These are phyloP conservation scores for Claviceps arundinis DNA, from an alignment of 2,329 filamentous ascomycete genomes.

Conservation along the genomic window DNA sequence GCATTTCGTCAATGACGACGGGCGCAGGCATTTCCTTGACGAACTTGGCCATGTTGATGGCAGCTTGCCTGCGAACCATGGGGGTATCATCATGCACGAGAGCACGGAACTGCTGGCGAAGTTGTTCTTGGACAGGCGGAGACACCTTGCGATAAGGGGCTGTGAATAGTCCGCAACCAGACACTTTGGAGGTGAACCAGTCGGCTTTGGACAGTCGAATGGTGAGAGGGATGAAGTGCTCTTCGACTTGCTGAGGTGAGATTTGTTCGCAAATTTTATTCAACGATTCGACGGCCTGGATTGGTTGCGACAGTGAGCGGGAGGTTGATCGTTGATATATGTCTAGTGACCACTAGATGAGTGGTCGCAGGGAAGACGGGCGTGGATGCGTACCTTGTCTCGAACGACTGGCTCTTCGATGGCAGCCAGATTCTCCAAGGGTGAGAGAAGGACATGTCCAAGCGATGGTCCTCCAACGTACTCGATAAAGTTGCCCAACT, in stretches of 20 bases:
- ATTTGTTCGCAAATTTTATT: slow-evolving; percentile 98
- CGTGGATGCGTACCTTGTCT: slow-evolving; percentile 63
- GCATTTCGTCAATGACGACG: slow-evolving; percentile 96
- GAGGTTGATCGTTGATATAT: neutral
- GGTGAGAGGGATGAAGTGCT: slow-evolving; percentile 92
- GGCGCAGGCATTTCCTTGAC: slow-evolving; percentile 90
- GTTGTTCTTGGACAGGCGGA: slow-evolving; percentile 73
- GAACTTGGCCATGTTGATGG: slow-evolving; percentile 93
- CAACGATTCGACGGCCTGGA: slow-evolving; percentile 88
- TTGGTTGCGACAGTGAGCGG: slow-evolving; percentile 1
- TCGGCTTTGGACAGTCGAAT: slow-evolving; percentile 96
- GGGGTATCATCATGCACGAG: slow-evolving; percentile 97
- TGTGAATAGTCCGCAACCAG: slow-evolving; percentile 89
- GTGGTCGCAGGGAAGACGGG: neutral
- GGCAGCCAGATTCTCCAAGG: slow-evolving; percentile 91
- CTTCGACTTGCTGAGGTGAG: slow-evolving; percentile 84
- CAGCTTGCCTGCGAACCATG: slow-evolving; percentile 95
- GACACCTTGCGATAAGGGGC: slow-evolving; percentile 87
- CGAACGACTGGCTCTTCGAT: slow-evolving; percentile 97
- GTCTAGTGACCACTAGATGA: neutral
- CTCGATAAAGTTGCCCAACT: slow-evolving; percentile 92
- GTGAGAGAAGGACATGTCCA: slow-evolving; percentile 91
- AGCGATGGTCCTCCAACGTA: slow-evolving; percentile 91
- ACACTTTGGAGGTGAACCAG: slow-evolving; percentile 99
- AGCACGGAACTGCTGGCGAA: slow-evolving; percentile 81